Evolutionary conservation across 768 basidiomycete species (phyloP), one percentile per base, ranked within the genome.

Genomic region (Boletus reticulatus): DNA sequence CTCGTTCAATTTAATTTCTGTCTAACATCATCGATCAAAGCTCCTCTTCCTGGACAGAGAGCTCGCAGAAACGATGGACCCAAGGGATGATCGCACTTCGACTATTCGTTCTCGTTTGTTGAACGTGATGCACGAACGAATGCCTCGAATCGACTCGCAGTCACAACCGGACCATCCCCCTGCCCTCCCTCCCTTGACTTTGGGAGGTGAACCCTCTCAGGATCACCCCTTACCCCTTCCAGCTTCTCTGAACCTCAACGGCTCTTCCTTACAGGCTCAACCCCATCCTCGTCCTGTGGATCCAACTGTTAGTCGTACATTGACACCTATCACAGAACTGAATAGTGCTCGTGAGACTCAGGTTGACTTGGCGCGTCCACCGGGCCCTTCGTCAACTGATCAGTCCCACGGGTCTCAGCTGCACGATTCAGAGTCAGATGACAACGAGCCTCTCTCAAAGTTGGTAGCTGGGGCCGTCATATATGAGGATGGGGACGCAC

Each of bases 11-110:
- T 11, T 53, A 32, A 20, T 49, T 24, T 22, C 44, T 27, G 38
- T 58, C 64, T 67, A 42, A 71, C 62, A 39, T 32, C 37, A 36
- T 36, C 43, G 42, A 37, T 37, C 52, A 11, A 61, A 95, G 91
- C 79, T 83, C 50, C 81, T 97, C 20, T 97, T 98, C 78, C 78
- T 97, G 52, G 90, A 94, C 54, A 84, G 93, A 50, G 92, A 93
- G 60, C 72, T 83, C 16, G 92, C 89, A 12, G 87, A 94, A 69
- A 73, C 72, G n/a, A 74, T 91, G 62, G 89, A 94, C 67, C 87
- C 85, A 44, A 77, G 87, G 50, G 84, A 89, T 48, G 88, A 92
- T 60, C 80, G 81, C n/a, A 92, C 90, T 7, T 87, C 90, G 4
- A 73, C 76, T 10, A 79, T 89, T 59, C 79, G 92, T 14, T 75